Evolutionary conservation across 2,329 filamentous ascomycete genomes (phyloP).

Genomic region (Talaromyces funiculosus): DNA sequence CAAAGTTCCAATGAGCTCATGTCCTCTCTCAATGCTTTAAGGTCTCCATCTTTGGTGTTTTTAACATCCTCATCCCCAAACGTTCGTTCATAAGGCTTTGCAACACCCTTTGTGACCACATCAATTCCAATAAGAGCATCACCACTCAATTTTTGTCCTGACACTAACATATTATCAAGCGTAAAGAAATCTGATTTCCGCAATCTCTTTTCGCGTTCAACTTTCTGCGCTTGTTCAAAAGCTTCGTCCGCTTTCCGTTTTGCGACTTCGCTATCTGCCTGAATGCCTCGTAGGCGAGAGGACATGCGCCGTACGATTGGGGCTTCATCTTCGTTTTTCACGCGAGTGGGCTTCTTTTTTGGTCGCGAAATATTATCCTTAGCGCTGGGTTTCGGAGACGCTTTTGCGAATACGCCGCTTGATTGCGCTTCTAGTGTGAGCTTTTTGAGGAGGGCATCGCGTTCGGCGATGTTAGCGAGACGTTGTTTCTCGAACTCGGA

Average conservation of each 20-base stretch:
- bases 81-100: slow-evolving; percentile 74
- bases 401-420: slow-evolving; percentile 59
- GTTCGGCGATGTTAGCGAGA: slow-evolving; percentile 79
- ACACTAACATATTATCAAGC: slow-evolving; percentile 71
- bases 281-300: slow-evolving; percentile 56
- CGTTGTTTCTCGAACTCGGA: slow-evolving; percentile 84
- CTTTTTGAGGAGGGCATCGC: slow-evolving; percentile 74
- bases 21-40: slow-evolving; percentile 66
- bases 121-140: slow-evolving; percentile 59
- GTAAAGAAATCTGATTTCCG: slow-evolving; percentile 63
- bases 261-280: slow-evolving; percentile 61
- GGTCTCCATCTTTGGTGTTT: slow-evolving; percentile 68
- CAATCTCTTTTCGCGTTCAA: slow-evolving; percentile 56
- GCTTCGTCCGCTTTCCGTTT: slow-evolving; percentile 65
- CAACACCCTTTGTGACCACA: slow-evolving; percentile 58
- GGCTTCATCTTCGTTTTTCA: slow-evolving; percentile 50
- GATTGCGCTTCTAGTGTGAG: slow-evolving; percentile 63
- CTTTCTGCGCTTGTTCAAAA: slow-evolving; percentile 51
- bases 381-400: slow-evolving; percentile 31
- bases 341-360: slow-evolving; percentile 28
- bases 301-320: slow-evolving; percentile 54
- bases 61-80: slow-evolving; percentile 80
- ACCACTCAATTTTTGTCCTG: slow-evolving; percentile 66
- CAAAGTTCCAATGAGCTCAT: slow-evolving; percentile 77
- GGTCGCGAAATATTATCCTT: slow-evolving; percentile 5